Conservation (phyloP, 2,329 filamentous ascomycete genomes). For the Cordyceps javanica region DNA sequence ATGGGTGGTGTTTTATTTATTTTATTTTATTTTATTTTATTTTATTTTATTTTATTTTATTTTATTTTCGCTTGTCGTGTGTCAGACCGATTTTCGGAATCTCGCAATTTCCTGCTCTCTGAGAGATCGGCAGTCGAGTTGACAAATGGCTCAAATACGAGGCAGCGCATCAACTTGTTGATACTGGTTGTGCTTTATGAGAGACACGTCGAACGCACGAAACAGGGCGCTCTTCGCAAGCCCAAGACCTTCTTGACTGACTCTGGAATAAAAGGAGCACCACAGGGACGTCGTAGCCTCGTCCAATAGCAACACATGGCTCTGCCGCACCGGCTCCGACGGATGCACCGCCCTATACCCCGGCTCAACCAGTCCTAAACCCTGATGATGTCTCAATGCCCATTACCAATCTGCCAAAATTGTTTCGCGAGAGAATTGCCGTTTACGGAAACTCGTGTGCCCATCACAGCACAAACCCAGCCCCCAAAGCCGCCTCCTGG, state of each 20-base stretch:
- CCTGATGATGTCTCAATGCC: neutral
- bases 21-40: neutral
- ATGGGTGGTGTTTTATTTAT: neutral
- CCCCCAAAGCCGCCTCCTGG: neutral
- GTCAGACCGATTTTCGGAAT: neutral
- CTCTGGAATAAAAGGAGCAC: too few species aligned
- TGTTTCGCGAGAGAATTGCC: slow-evolving; percentile 5
- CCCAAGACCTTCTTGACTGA: too few species aligned
- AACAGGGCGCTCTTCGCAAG: too few species aligned
- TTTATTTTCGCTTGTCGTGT: too few species aligned
- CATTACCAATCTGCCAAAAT: neutral
- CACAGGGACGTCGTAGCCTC: neutral
- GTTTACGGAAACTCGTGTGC: slow-evolving; percentile 3
- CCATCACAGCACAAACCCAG: neutral
- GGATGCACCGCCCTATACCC: slow-evolving; percentile 1
- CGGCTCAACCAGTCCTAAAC: neutral
- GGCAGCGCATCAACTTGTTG: too few species aligned
- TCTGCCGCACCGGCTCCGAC: slow-evolving; percentile 11
- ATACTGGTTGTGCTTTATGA: too few species aligned
- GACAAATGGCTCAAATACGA: too few species aligned
- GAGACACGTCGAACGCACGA: too few species aligned
- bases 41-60: neutral
- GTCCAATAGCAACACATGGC: neutral
- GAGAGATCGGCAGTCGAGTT: too few species aligned
- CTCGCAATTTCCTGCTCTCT: neutral